Base-by-base conservation (phyloP, 148 eudicot species). In the Nepenthes mirabilis region DNA sequence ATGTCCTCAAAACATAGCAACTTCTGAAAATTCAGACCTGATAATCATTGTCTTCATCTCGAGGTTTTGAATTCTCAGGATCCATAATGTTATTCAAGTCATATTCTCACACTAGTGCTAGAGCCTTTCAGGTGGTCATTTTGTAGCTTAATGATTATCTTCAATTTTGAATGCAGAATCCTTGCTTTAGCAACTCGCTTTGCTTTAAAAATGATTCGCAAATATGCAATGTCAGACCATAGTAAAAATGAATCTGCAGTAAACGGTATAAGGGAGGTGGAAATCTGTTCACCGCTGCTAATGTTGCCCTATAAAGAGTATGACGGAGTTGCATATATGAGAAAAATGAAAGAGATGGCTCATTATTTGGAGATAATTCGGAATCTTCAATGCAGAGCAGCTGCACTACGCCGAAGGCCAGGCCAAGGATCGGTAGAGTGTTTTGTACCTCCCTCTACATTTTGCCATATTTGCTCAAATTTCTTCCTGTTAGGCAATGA, bases 201-300 rank as follows among this genome's bases (percentile, higher is more conserved):
- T 73, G 82, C 88, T 11, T 85, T 82, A 75, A 80, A 81, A 76
- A 79, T 77, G 78, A 82, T 91, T 72, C 94, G 87, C 47, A 75
- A 73, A 74, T 88, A 82, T 77, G 88, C 94, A 54, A 43, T 68
- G 43, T 48, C 70, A 76, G 86, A 77, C 69, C 78, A 69, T 52
- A 82, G 67, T 65, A 63, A 61, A 67, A 77, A 76, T 56, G 65
- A 67, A 37, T 56, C 58, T 62, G 65, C 65, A 53, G 57, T 67
- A 33, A 68, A 64, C 58, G 72, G 61, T 51, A 57, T 37, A 33
- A 47, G 52, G 56, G 71, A 58, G 68, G 58, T 52, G 59, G 68
- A 72, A 56, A 56, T 51, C 60, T 57, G 56, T 73, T 66, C 69
- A 63, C 37, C 51, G 55, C 71, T 68, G 43, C 66, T 71, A 56